Conservation (phyloP, 768 basidiomycete species). For the Phylloporus rhodoxanthus region DNA sequence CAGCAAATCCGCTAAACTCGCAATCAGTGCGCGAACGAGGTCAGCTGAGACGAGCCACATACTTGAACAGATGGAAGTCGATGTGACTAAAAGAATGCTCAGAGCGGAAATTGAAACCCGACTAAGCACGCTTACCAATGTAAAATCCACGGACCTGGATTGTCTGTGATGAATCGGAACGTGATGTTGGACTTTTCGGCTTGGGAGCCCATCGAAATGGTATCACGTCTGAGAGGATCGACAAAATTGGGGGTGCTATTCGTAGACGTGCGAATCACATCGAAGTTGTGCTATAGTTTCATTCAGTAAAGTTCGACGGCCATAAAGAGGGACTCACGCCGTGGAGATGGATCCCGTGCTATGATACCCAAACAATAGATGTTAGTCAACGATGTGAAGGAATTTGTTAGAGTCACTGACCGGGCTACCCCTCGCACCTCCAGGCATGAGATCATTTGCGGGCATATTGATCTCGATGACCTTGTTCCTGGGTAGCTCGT, state of each 20-base stretch:
- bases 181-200: constrained; percentile 39
- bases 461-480: constrained; percentile 46
- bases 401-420: constrained; percentile 14
- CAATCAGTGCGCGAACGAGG: constrained; percentile 3
- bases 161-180: constrained; percentile 59
- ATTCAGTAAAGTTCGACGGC: background rate
- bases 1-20: constrained; percentile 26
- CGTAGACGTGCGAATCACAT: constrained; percentile 33
- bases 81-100: constrained; percentile 23
- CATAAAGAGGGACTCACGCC: constrained; percentile 28
- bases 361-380: background rate
- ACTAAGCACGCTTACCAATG: constrained; percentile 30
- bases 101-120: background rate
- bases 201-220: constrained; percentile 29
- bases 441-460: constrained; percentile 29
- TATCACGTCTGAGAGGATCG: constrained; percentile 35
- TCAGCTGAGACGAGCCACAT: background rate
- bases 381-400: background rate
- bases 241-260: constrained; percentile 30
- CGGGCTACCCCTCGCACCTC: constrained; percentile 34
- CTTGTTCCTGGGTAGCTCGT: constrained; percentile 40
- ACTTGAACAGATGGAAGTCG: constrained; percentile 28
- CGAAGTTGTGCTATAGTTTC: constrained; percentile 32
- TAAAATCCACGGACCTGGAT: constrained; percentile 57
- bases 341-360: constrained; percentile 40